phyloP scores from a whole-genome alignment of 1,139 yeast species.

The Starmera stellimalicola region DNA sequence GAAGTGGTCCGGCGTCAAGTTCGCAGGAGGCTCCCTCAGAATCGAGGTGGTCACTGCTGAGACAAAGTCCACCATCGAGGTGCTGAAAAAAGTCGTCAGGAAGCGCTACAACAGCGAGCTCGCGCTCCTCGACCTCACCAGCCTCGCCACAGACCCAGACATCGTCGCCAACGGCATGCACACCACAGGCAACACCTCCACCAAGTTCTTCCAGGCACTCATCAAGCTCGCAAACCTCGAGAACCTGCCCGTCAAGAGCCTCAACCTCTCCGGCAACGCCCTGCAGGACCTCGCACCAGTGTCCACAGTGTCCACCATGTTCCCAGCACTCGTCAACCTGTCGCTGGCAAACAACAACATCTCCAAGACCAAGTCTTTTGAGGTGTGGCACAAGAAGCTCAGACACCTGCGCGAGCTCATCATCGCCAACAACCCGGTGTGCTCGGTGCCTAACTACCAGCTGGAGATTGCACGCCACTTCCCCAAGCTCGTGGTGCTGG shows the following conservation, averaged over 20 bases:
- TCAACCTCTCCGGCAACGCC: conserved; percentile 66
- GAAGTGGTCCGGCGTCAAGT: conserved; percentile 66
- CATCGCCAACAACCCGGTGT: conserved; percentile 69
- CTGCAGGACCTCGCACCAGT: conserved; percentile 55
- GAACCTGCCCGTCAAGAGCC: conserved; percentile 48
- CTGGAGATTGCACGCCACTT: conserved; percentile 60
- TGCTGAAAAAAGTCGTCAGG: conserved; percentile 51
- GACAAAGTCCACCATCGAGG: conserved; percentile 42
- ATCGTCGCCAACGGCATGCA: conserved; percentile 59
- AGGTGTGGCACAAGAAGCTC: conserved; percentile 72
- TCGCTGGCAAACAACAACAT: conserved; percentile 73
- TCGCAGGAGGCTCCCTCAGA: conserved; percentile 65
- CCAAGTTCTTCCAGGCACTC: conserved; percentile 86
- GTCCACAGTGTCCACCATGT: conserved; percentile 60
- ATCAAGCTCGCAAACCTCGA: conserved; percentile 66
- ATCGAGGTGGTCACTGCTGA: conserved; percentile 29
- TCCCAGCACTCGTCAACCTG: conserved; percentile 67
- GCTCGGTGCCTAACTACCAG: conserved; percentile 40
- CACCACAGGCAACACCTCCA: conserved; percentile 42
- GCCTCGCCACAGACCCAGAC: conserved; percentile 56
- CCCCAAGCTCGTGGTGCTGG: conserved; percentile 71
- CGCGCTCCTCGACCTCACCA: conserved; percentile 64
- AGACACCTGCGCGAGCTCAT: conserved; percentile 66
- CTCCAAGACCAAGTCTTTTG: conserved; percentile 48
- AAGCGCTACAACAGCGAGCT: conserved; percentile 57